Base-by-base conservation (phyloP, 2,329 filamentous ascomycete species). In the Trichoderma koningiopsis region DNA sequence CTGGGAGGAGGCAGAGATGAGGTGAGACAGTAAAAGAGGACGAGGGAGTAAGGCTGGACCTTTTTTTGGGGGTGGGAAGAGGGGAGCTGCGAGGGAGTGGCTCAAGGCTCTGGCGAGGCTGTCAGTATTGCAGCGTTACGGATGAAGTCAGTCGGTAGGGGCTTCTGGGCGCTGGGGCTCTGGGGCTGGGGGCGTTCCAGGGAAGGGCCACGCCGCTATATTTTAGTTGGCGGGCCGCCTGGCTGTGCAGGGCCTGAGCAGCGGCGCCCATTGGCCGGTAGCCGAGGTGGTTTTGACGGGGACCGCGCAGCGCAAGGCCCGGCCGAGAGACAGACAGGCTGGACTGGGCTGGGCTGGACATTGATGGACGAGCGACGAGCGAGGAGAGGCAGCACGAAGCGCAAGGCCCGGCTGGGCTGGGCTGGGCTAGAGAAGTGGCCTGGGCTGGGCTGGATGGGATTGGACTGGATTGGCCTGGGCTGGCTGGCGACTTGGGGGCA, bases 181-280 rank as follows among this genome's bases (percentile, higher is more conserved):
- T 65, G 49, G 58, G 35, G 40, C 40, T 27, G 29, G 31, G 61
- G 65, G 37, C 31, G 55, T 52, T 49, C 47, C 40, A 68, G 57
- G 65, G 57, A 55, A 47, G 65, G 57, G 16, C 40, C 57, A 43
- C 43, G 65, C 56, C 65, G 65, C 65, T 68, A 60, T 68, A 68
- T 61, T 55, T 68, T 68, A 68, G 65, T 33, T 61, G 65, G 65
- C 58, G 58, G 67, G 37, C 49, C 58, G 66, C 66, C 66, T 68
- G 66, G 57, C 47, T 64, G 72, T 73, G 69, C 49, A 71, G 72
- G 40, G 69, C 72, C 73, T 40, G 24, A 33, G 67, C 43, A 7
- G 60, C 60, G 37, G 29, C 63, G 35, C 72, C 40, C 59, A 78
- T 78, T 78, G 77, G 77, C 40, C 35, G 49, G 64, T 75, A 76